Conservation (phyloP, 768 basidiomycete species). For the Russula emetica region DNA sequence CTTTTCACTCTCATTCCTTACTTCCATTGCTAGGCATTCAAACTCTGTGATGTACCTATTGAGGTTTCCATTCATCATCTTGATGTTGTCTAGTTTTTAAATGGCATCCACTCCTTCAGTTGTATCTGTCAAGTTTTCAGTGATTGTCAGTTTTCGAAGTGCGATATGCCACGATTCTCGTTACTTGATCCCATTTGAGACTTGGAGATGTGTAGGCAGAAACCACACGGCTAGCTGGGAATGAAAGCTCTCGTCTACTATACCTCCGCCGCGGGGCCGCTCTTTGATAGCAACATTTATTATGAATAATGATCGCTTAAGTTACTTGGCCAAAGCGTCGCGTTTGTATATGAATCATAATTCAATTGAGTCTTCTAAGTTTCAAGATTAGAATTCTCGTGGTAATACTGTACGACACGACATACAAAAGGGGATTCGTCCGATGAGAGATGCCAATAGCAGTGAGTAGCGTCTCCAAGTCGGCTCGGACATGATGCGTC, state of each 20-base stretch:
- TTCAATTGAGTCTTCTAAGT: background rate
- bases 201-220: background rate
- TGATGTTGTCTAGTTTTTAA: no score
- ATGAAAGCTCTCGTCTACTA: background rate
- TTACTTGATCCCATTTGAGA: background rate
- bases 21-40: no score
- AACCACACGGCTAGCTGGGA: background rate
- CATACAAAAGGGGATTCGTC: background rate
- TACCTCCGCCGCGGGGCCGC: background rate
- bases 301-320: background rate
- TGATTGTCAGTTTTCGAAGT: background rate
- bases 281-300: background rate
- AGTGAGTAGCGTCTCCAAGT: no score
- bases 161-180: background rate
- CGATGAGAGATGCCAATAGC: background rate
- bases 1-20: no score
- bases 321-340: background rate
- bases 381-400: background rate
- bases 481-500: no score
- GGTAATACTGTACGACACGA: background rate
- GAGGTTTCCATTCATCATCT: no score
- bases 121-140: no score
- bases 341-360: background rate
- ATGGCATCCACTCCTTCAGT: no score
- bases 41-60: no score